A percentile compares a stretch with the other conserved stretches of the same genome.
Evolutionary conservation across 2,329 filamentous ascomycete genomes (phyloP).

Genomic region (Fusarium nodosum): DNA sequence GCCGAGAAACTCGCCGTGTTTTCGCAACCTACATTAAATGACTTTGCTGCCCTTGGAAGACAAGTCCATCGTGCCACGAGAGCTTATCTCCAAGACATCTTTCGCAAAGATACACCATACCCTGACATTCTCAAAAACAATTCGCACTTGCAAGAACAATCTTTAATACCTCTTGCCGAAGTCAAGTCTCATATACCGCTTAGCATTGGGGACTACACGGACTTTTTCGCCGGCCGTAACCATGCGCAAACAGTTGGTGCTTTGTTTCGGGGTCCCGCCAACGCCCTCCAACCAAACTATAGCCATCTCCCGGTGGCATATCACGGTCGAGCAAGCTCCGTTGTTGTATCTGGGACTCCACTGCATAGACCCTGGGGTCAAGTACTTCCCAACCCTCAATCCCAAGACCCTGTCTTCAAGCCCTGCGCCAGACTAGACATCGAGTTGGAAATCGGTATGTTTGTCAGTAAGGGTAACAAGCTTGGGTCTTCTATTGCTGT

Average conservation of each 20-base stretch:
- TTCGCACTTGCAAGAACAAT: slow-evolving; percentile 49
- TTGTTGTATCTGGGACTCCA: slow-evolving; percentile 80
- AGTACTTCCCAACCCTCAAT: slow-evolving; percentile 67
- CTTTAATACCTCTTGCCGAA: slow-evolving; percentile 54
- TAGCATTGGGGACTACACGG: slow-evolving; percentile 84
- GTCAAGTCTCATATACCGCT: slow-evolving; percentile 79
- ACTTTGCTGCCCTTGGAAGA: slow-evolving; percentile 67
- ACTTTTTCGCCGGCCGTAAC: slow-evolving; percentile 84
- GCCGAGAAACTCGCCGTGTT: slow-evolving; percentile 49
- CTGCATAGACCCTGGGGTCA: slow-evolving; percentile 81
- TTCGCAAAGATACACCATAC: slow-evolving; percentile 66
- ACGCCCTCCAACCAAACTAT: slow-evolving; percentile 85
- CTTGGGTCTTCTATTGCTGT: slow-evolving; percentile 76
- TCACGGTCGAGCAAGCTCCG: slow-evolving; percentile 80
- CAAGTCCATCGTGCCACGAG: slow-evolving; percentile 77
- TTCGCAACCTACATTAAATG: slow-evolving; percentile 51
- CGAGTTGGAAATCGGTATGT: slow-evolving; percentile 82
- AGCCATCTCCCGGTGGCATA: slow-evolving; percentile 85
- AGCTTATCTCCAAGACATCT: slow-evolving; percentile 72
- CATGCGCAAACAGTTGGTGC: slow-evolving; percentile 79
- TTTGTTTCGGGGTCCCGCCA: slow-evolving; percentile 78
- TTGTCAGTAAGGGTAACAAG: slow-evolving; percentile 75
- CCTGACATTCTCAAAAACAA: slow-evolving; percentile 55
- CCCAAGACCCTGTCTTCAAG: slow-evolving; percentile 65
- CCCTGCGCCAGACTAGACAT: slow-evolving; percentile 76